phyloP scores from a whole-genome alignment of 2,329 filamentous ascomycete species.

The Blastomyces gilchristii region DNA sequence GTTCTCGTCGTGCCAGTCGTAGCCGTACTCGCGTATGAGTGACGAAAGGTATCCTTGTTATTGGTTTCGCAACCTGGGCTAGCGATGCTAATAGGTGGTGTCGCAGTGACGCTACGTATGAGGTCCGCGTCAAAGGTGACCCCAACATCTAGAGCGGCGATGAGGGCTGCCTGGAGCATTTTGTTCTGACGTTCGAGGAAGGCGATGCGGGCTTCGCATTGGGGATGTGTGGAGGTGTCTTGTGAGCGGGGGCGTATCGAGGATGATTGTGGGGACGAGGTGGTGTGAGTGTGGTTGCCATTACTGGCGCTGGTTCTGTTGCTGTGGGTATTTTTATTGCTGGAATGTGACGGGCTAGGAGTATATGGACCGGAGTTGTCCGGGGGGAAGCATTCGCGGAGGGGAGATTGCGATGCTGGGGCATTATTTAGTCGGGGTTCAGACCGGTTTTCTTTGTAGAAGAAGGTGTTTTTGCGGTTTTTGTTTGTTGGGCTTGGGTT shows the following conservation, averaged over 20 bases:
- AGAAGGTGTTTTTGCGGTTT: slow-evolving; percentile 5
- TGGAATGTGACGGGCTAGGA: not conserved
- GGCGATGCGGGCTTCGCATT: slow-evolving; percentile 30
- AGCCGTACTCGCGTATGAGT: slow-evolving; percentile 3
- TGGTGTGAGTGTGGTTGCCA: slow-evolving; percentile 13
- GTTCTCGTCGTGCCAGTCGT: slow-evolving; percentile 2
- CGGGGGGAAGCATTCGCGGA: not conserved
- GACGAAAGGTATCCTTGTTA: not conserved
- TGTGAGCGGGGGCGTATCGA: slow-evolving; percentile 10
- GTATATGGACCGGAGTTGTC: slow-evolving; percentile 9
- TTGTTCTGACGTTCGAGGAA: slow-evolving; percentile 35
- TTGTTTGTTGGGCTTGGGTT: slow-evolving; percentile 2
- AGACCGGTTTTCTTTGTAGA: slow-evolving; percentile 1
- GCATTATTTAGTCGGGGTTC: not conserved
- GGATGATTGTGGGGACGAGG: slow-evolving; percentile 6
- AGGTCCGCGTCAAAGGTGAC: slow-evolving; percentile 23
- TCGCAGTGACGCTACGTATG: slow-evolving; percentile 1
- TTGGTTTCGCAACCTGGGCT: not conserved
- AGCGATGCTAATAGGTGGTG: slow-evolving; percentile 1
- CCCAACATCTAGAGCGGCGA: slow-evolving; percentile 32
- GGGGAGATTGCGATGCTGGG: slow-evolving; percentile 1
- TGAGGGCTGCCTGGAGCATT: slow-evolving; percentile 33
- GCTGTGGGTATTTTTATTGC: slow-evolving; percentile 1
- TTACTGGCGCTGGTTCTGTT: not conserved
- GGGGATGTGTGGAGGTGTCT: slow-evolving; percentile 16